Percentiles rank a stretch among this genome's conserved stretches.
These are phyloP conservation scores for Eucalyptus erythrocorys DNA, from an alignment of 345 rosid genomes.

Conservation along the genomic window DNA sequence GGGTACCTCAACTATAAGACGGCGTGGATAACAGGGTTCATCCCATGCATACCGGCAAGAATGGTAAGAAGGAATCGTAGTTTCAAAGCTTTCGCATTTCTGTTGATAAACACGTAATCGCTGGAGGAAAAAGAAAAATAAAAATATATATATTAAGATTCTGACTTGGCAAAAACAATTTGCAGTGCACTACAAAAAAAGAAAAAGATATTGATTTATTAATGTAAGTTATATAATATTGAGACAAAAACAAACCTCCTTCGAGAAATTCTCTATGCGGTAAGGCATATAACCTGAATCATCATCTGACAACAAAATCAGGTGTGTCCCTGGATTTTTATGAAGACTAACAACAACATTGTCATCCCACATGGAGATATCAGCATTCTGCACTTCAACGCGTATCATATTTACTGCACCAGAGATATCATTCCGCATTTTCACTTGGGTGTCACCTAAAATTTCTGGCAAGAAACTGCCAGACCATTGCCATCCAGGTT, in stretches of 20 bases:
- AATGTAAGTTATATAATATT: not conserved
- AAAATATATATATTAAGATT: not conserved
- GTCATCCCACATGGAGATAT: slow-evolving; percentile 63
- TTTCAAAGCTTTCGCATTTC: slow-evolving; percentile 79
- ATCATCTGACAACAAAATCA: slow-evolving; percentile 86
- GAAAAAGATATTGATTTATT: not conserved
- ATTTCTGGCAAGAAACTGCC: slow-evolving; percentile 94
- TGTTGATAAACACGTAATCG: slow-evolving; percentile 82
- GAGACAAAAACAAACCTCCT: slow-evolving; percentile 44
- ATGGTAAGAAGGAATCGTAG: slow-evolving; percentile 61
- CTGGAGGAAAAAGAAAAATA: slow-evolving; percentile 14
- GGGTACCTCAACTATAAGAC: slow-evolving; percentile 74
- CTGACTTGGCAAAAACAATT: not conserved
- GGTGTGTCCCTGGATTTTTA: slow-evolving; percentile 75
- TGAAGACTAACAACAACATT: slow-evolving; percentile 58
- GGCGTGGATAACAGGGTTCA: slow-evolving; percentile 89
- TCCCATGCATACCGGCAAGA: slow-evolving; percentile 96
- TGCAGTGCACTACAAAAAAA: not conserved
- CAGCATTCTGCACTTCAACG: slow-evolving; percentile 90
- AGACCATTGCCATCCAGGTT: slow-evolving; percentile 98
- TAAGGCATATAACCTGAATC: slow-evolving; percentile 91
- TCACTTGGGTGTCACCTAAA: slow-evolving; percentile 90
- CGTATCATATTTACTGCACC: slow-evolving; percentile 70
- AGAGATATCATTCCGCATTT: slow-evolving; percentile 68
- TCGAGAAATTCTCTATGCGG: slow-evolving; percentile 94